Evolutionary conservation across 148 eudicot genomes (phyloP).

Genomic region (Heliamphora exappendiculata): DNA sequence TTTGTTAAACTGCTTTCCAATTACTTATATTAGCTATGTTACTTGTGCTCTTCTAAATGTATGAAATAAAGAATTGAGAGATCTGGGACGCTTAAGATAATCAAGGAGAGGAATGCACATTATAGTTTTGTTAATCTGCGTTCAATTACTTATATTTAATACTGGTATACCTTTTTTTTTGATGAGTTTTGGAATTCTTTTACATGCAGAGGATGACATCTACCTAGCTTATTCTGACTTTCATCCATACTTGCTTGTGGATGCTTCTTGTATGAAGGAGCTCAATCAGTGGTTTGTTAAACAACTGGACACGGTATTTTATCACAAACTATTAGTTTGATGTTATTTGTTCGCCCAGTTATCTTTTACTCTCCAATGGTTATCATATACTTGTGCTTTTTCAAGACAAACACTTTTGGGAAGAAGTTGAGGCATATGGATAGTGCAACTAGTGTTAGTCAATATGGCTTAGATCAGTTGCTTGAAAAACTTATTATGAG

Average conservation of each 20-base stretch:
- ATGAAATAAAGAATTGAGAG: too few species aligned
- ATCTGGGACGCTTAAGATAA: background rate
- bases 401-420: background rate
- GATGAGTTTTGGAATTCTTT: constrained; percentile 16
- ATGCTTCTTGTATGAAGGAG: constrained; percentile 78
- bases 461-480: background rate
- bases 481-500: constrained; percentile 6
- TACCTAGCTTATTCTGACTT: constrained; percentile 88
- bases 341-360: background rate
- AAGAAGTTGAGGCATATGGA: background rate
- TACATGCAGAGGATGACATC: constrained; percentile 71
- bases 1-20: background rate
- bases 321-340: background rate
- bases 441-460: background rate
- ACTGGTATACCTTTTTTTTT: constrained; percentile 1
- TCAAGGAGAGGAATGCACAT: background rate
- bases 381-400: background rate
- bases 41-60: too few species aligned
- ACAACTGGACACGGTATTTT: constrained; percentile 84
- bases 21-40: too few species aligned
- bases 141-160: background rate
- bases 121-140: background rate
- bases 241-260: constrained; percentile 69
- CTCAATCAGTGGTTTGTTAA: constrained; percentile 87
- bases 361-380: background rate